Base-by-base conservation (phyloP, 75 land plant genomes). In the Chamaecyparis obtusa region DNA sequence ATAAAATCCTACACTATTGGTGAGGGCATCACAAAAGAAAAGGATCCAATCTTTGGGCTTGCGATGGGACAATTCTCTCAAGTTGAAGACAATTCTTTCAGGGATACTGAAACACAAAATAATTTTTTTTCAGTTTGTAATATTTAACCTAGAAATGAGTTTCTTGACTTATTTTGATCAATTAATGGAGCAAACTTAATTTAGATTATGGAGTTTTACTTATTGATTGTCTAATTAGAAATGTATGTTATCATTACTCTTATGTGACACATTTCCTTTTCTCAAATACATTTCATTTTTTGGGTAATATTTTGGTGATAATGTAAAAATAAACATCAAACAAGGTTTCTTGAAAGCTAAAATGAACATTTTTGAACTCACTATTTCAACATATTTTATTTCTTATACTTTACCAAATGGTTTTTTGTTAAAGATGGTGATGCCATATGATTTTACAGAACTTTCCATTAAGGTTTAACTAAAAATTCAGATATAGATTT, bases 21-120 rank as follows among this genome's bases (percentile, higher is more conserved):
- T 89, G 99, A 94, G 5, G 83, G 88, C 48, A 87, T 91, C 67
- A 88, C 90, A 88, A 96, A 93, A 81, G 98, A 95, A 27, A 96
- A 93, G 83, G 99, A 97, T 88, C 99, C 97, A 36, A 88, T 97
- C 60, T 97, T 97, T 91, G 99, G 99, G 7, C 93, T 97, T 48
- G 84, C 91, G 24, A 91, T 97, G 95, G 97, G 96, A 77, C 90
- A 88, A 77, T 86, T 86, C 64, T 97, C 99, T 71, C 99, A 97
- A 86, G 89, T 90, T 32, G 90, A 97, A 21, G 87, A 77, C 86
- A 94, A 94, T 90, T 56, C 88, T 78, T 96, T 96, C 87, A 94
- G 96, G 99, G 95, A 83, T 87, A 87, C n/a, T 67, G 60, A 44
- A 80, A 80, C 49, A 80, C 27, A 80, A 80, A 80, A 27, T 39